A percentile compares a stretch with the other conserved stretches of the same genome.
phyloP scores from a whole-genome alignment of 306 rosid species.

The Cucurbita ficifolia region DNA sequence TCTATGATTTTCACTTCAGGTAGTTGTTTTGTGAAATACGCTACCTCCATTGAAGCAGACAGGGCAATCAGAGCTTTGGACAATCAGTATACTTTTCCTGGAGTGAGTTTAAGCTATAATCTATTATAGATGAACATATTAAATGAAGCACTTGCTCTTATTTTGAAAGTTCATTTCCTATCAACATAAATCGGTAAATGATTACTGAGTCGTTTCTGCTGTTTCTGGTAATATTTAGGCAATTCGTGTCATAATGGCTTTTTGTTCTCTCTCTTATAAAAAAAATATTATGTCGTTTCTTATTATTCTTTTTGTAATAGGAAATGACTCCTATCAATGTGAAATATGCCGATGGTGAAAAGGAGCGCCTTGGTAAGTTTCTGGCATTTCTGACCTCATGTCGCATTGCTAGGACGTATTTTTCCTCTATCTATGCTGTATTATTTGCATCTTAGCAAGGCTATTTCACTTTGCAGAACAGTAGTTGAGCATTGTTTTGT shows the following conservation, averaged over 20 bases:
- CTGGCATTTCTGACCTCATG: background rate
- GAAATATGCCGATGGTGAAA: constrained; percentile 59
- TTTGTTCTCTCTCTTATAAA: too few relatives aligned
- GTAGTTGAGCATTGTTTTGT: background rate
- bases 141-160: background rate
- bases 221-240: constrained; percentile 13
- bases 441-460: background rate
- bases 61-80: constrained; percentile 60
- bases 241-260: constrained; percentile 5
- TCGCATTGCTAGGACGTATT: background rate
- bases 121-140: background rate
- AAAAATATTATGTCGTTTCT: background rate
- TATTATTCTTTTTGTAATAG: constrained; percentile 21
- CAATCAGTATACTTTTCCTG: constrained; percentile 54
- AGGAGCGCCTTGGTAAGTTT: constrained; percentile 49
- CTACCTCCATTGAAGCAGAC: constrained; percentile 58
- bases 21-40: constrained; percentile 76
- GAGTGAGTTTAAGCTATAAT: constrained; percentile 33
- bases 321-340: constrained; percentile 47
- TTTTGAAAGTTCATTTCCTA: background rate
- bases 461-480: background rate
- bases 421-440: background rate
- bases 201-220: constrained; percentile 3
- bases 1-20: constrained; percentile 35
- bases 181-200: background rate